These are phyloP conservation scores for Rhynchospora breviuscula DNA, from an alignment of 176 grass and related monocot species.

Conservation along the genomic window DNA sequence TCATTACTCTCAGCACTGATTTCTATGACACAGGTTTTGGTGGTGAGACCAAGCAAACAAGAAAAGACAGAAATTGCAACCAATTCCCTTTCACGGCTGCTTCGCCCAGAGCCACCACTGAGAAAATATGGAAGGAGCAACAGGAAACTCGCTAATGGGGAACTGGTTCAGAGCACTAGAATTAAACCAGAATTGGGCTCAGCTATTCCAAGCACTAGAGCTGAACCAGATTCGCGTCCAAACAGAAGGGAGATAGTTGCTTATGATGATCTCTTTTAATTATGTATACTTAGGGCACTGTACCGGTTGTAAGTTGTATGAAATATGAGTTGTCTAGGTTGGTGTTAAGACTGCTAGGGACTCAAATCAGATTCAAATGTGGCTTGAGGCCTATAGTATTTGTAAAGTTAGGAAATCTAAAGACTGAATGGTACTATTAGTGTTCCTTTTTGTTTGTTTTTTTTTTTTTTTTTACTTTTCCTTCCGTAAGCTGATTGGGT, in stretches of 20 bases:
- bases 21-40: conserved; percentile 42
- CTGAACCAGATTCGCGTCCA: conserved; percentile 23
- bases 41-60: conserved; percentile 44
- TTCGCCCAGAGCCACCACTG: conserved; percentile 24
- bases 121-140: conserved; percentile 19
- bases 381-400: background rate
- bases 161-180: background rate
- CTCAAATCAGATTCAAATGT: background rate
- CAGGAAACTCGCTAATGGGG: conserved; percentile 27
- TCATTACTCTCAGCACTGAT: background rate
- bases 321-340: background rate
- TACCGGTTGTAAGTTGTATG: background rate
- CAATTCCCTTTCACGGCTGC: conserved; percentile 12
- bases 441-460: background rate
- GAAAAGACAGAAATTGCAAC: conserved; percentile 10
- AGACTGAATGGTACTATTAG: background rate
- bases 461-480: background rate
- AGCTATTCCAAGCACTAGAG: conserved; percentile 14
- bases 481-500: background rate
- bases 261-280: conserved; percentile 87
- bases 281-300: background rate
- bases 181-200: conserved; percentile 1
- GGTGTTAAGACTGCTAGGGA: background rate
- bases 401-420: background rate
- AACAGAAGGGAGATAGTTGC: conserved; percentile 64